These are phyloP conservation scores for Arthrinium phaeospermum DNA, from an alignment of 2,329 filamentous ascomycete species.

Conservation along the genomic window DNA sequence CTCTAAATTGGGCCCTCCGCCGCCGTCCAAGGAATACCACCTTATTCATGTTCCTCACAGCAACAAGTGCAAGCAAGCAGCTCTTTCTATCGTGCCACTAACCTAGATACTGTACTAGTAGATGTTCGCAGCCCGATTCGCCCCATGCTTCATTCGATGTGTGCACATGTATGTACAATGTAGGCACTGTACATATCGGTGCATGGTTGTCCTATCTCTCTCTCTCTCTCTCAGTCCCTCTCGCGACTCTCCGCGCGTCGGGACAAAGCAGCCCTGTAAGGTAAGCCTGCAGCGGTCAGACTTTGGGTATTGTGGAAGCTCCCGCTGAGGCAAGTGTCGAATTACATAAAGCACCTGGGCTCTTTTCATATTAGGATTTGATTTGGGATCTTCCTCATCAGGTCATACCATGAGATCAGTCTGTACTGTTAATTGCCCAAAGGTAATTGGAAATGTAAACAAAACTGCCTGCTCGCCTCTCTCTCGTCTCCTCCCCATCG, in stretches of 20 bases:
- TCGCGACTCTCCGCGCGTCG: not conserved
- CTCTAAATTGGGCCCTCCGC: conserved; percentile 7
- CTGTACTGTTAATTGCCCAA: too few species aligned
- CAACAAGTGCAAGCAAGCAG: conserved; percentile 15
- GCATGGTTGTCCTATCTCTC: not conserved
- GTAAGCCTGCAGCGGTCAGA: conserved; percentile 1
- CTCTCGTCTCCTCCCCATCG: not conserved
- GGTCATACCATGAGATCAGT: too few species aligned
- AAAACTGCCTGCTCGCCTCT: not conserved
- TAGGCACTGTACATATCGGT: not conserved
- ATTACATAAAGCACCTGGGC: too few species aligned
- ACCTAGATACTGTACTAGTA: not conserved
- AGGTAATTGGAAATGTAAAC: not conserved
- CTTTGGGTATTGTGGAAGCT: conserved; percentile 6
- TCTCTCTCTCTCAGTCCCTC: too few species aligned
- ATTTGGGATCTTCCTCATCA: not conserved
- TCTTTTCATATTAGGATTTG: not conserved
- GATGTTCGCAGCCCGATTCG: conserved; percentile 11
- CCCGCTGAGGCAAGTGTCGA: not conserved
- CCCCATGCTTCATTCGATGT: not conserved
- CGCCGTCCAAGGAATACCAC: not conserved
- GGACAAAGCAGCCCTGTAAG: conserved; percentile 11
- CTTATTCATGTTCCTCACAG: conserved; percentile 8
- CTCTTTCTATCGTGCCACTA: conserved; percentile 17
- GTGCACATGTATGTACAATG: not conserved